phyloP scores from a whole-genome alignment of 768 basidiomycete species.

The Pleurotus tuoliensis region DNA sequence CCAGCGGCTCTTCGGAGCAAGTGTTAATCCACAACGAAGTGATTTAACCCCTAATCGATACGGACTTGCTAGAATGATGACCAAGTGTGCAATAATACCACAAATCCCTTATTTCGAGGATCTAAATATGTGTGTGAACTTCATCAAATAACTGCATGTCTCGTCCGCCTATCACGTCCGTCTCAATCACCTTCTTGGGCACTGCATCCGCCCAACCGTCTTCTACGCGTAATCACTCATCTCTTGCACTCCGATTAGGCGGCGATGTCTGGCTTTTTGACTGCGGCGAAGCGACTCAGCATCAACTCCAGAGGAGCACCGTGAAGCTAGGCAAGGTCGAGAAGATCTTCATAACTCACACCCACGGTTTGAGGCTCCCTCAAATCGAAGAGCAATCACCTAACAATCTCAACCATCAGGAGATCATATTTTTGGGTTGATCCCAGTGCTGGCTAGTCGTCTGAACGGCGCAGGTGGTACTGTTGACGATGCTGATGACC shows the following conservation, averaged over 20 bases:
- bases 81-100: too few species aligned
- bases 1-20: constrained; percentile 11
- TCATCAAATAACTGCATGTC: not conserved
- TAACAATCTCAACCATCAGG: constrained; percentile 37
- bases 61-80: not conserved
- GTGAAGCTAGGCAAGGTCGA: constrained; percentile 79
- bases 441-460: constrained; percentile 63
- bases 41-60: constrained; percentile 17
- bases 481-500: constrained; percentile 55
- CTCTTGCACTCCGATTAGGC: constrained; percentile 61
- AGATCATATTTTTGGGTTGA: constrained; percentile 77
- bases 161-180: constrained; percentile 14
- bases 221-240: constrained; percentile 72
- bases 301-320: constrained; percentile 65
- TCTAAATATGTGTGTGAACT: too few species aligned
- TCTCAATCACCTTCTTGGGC: constrained; percentile 73
- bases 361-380: constrained; percentile 58
- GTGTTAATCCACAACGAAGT: constrained; percentile 13
- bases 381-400: not conserved
- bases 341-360: constrained; percentile 87
- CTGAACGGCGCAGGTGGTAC: constrained; percentile 74
- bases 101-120: too few species aligned
- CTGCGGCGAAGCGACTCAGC: constrained; percentile 82
- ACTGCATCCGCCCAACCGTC: constrained; percentile 83
- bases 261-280: constrained; percentile 82